Base-by-base conservation (phyloP, 2,329 filamentous ascomycete species). In the Scorias spongiosa region DNA sequence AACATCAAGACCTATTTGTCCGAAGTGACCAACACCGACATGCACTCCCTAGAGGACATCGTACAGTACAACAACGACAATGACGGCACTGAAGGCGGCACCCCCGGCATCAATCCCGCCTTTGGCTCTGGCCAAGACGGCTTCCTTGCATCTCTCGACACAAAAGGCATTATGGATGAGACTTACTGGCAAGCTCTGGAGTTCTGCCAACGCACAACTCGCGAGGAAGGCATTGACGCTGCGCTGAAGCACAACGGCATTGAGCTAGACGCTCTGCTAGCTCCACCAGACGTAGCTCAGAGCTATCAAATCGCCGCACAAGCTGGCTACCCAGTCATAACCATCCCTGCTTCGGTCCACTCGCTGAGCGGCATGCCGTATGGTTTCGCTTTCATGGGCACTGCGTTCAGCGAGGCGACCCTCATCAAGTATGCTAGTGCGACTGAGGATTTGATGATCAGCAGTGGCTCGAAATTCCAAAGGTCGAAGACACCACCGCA, bases 311-410 rank as follows among this genome's bases (percentile, higher is more conserved):
- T 84, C 46, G 78, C 80, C 0, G 82, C 83, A 0, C 80, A 86
- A 61, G 83, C 82, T 7, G 81, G 81, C 0, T 87, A 86, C 55
- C 82, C 81, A 0, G 70, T 83, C 55, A 68, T 86, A 42, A 84
- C 81, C 0, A 57, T 87, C 1, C 82, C 82, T 0, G 77, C 71
- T 0, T 78, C 78, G 1, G 63, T 76, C 5, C 66, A 72, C 49
- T 51, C 60, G 8, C 62, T 57, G 5, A 63, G 52, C 2, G 64
- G 64, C 1, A 66, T 70, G 63, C 66, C 66, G 5, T 69, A 63
- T 48, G 66, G 66, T 1, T 46, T 70, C 5, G 64, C 57, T 28
- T 44, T 69, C 10, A 57, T 61, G 51, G 51, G 55, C 41, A 60
- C 57, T 12, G 57, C 60, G 3, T 62, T 52, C 43, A 51, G 51